phyloP scores from a whole-genome alignment of 2,329 filamentous ascomycete species.

The Pseudogymnoascus sp. region DNA sequence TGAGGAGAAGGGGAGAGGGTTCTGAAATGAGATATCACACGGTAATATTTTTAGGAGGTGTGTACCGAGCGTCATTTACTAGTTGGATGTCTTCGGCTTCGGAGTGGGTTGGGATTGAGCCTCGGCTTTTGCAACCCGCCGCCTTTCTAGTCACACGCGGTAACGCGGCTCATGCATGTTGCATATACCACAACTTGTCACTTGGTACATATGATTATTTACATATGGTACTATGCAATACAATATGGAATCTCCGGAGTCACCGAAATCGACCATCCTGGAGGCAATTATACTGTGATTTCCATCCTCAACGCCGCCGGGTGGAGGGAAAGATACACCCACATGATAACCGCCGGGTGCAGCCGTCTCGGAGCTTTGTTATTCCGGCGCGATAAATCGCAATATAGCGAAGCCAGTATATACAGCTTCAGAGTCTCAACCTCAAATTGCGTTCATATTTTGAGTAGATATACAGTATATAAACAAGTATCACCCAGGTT shows the following conservation, averaged over 20 bases:
- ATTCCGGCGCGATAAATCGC: not conserved
- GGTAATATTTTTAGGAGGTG: not conserved
- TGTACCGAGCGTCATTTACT: constrained; percentile 8
- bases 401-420: not conserved
- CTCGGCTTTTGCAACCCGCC: constrained; percentile 6
- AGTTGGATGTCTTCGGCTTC: not conserved
- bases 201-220: not conserved
- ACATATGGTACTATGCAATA: not conserved
- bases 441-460: not conserved
- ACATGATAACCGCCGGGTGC: constrained; percentile 2
- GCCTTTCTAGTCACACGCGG: not conserved
- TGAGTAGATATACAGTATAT: not conserved
- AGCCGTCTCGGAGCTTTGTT: not conserved
- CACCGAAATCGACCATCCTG: not conserved
- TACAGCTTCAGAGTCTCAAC: not conserved
- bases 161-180: not conserved
- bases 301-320: not conserved
- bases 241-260: not conserved
- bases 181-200: not conserved
- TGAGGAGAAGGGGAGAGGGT: constrained; percentile 7
- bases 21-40: constrained; percentile 11
- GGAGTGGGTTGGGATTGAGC: constrained; percentile 2
- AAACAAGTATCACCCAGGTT: not conserved
- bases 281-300: not conserved
- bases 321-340: not conserved